phyloP scores from a whole-genome alignment of 2,329 filamentous ascomycete species.

The Penicillium sp. region DNA sequence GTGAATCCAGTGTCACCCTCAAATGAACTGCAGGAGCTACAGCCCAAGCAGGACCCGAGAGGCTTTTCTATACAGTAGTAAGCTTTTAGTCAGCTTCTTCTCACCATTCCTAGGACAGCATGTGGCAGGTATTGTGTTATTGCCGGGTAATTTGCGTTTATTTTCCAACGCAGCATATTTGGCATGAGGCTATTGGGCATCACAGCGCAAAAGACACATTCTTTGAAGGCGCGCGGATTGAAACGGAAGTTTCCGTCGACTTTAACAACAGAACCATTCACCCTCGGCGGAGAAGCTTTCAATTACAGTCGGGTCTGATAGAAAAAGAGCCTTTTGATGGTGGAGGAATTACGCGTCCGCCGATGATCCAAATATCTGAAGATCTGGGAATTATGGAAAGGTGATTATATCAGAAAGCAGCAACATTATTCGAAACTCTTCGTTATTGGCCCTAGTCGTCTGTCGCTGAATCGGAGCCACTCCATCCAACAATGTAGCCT shows the following conservation, averaged over 20 bases:
- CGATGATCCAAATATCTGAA: too few species aligned
- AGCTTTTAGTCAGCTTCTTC: too few species aligned
- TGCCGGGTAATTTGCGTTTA: slow-evolving; percentile 48
- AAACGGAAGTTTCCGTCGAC: slow-evolving; percentile 40
- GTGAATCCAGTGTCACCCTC: too few species aligned
- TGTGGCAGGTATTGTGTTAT: slow-evolving; percentile 44
- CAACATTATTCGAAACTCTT: too few species aligned
- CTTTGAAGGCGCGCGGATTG: slow-evolving; percentile 37
- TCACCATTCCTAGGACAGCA: neutral
- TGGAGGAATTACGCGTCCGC: slow-evolving; percentile 40
- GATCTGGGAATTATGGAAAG: too few species aligned
- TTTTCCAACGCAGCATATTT: slow-evolving; percentile 48
- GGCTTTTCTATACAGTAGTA: too few species aligned
- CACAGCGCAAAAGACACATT: slow-evolving; percentile 41
- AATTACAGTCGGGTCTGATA: slow-evolving; percentile 40
- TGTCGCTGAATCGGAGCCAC: too few species aligned
- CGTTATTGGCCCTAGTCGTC: too few species aligned
- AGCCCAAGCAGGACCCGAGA: too few species aligned
- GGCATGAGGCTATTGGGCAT: slow-evolving; percentile 48
- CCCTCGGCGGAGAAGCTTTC: slow-evolving; percentile 24
- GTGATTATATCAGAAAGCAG: too few species aligned
- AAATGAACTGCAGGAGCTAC: too few species aligned
- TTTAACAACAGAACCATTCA: slow-evolving; percentile 23
- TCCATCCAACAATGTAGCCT: too few species aligned
- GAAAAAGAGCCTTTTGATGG: slow-evolving; percentile 39